Base-by-base conservation (phyloP, 495 filamentous ascomycete species). In the Podospora pseudopauciseta region DNA sequence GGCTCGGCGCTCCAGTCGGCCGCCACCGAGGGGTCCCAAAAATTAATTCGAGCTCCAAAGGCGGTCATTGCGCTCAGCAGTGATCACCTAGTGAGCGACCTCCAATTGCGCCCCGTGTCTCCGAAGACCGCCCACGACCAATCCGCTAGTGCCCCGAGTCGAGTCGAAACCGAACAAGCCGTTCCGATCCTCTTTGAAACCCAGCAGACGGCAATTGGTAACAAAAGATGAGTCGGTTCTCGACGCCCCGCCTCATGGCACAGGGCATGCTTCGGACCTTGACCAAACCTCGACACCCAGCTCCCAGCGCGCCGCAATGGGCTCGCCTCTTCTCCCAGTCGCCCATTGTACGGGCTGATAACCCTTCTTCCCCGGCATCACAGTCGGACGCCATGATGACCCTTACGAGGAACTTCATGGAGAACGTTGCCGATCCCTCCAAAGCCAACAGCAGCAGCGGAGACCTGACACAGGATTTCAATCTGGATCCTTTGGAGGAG, bases 241-340 rank as follows among this genome's bases (percentile, higher is more conserved):
- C 71, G 57, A 73, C 79, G 66, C 74, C 76, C 73, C 83, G 83
- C 73, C 78, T 84, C 20, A 60, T 84, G 78, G 81, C 78, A 76
- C 79, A 76, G 64, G 75, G 72, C 67, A 74, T 81, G 61, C 66
- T 73, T 62, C 73, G 75, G 20, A 57, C 72, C 59, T 28, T 75
- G 68, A 71, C 73, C 19, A 76, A 72, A 54, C 61, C 78, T 1
- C 68, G 64, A 57, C 67, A 68, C 60, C 16, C 69, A 6, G 69
- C 71, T 18, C 74, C 68, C 67, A 68, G 68, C 60, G 67, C 65
- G 11, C 70, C 70, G 65, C 79, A 74, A 79, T 77, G 73, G 69
- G 64, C 77, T 62, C 79, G 83, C 16, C 65, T 77, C 54, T 84
- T 85, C 70, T 85, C 83, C 6, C 79, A 77, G 57, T 80, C 76